These are phyloP conservation scores for Neostapfia colusana DNA, from an alignment of 176 grass and related monocot species.

Conservation along the genomic window DNA sequence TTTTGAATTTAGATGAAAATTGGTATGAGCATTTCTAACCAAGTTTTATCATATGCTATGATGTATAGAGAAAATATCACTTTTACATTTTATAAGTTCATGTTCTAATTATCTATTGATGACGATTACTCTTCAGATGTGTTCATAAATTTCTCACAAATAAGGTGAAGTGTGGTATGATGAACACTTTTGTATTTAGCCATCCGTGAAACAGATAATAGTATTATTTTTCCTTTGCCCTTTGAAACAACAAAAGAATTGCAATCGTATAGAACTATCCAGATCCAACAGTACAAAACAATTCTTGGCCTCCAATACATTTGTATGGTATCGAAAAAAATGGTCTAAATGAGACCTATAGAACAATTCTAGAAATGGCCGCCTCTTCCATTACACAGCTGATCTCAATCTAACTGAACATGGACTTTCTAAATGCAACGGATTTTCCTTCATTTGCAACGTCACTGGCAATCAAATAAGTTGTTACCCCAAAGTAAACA, in stretches of 20 bases:
- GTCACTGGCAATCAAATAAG: slow-evolving; percentile 1
- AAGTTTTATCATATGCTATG: too few relatives aligned
- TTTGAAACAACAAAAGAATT: slow-evolving; percentile 9
- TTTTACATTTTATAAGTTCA: too few relatives aligned
- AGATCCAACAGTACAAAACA: slow-evolving; percentile 21
- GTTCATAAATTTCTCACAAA: too few relatives aligned
- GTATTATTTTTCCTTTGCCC: not conserved
- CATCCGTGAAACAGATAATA: too few relatives aligned
- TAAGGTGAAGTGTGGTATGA: too few relatives aligned
- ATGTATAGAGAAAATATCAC: too few relatives aligned
- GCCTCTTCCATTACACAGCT: slow-evolving; percentile 35
- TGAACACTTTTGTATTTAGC: too few relatives aligned
- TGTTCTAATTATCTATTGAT: too few relatives aligned
- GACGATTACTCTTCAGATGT: too few relatives aligned
- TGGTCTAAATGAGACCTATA: slow-evolving; percentile 27
- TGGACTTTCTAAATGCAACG: slow-evolving; percentile 22
- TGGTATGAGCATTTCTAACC: too few relatives aligned
- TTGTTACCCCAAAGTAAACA: slow-evolving; percentile 30
- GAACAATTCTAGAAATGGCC: slow-evolving; percentile 15
- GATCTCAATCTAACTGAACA: slow-evolving; percentile 36
- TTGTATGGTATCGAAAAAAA: slow-evolving; percentile 32
- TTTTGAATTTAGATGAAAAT: too few relatives aligned
- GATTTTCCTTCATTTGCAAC: slow-evolving; percentile 32
- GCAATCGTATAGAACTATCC: not conserved
- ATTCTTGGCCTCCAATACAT: slow-evolving; percentile 25